A percentile compares a stretch with the other conserved stretches of the same genome.
These are phyloP conservation scores for Abelmoschus esculentus DNA, from an alignment of 345 rosid genomes.

Conservation along the genomic window DNA sequence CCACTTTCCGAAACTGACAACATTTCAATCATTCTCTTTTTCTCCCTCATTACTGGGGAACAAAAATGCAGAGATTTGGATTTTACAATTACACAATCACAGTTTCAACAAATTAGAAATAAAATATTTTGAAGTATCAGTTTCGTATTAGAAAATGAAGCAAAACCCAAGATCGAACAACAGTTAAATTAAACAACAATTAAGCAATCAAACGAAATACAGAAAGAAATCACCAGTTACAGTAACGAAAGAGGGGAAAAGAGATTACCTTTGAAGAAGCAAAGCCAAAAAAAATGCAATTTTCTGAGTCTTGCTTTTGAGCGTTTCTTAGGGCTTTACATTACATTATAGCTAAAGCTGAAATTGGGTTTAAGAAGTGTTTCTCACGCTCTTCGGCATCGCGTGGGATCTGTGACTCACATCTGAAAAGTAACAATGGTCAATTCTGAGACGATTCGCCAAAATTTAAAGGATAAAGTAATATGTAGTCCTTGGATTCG, in stretches of 20 bases:
- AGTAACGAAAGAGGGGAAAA: not conserved
- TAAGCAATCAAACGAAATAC: not conserved
- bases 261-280: not conserved
- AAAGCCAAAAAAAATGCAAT: not conserved
- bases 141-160: not conserved
- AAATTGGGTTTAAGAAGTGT: not conserved
- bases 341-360: not conserved
- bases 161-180: not conserved
- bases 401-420: not conserved
- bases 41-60: no score
- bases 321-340: not conserved
- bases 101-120: not conserved
- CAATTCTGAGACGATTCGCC: no score
- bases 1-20: not conserved
- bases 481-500: no score
- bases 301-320: not conserved
- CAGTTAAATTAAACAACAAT: not conserved
- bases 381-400: not conserved
- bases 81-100: not conserved
- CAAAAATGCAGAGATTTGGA: no score
- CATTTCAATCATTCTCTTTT: not conserved
- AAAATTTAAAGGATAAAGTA: no score
- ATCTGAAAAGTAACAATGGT: no score
- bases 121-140: not conserved
- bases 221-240: not conserved